Evolutionary conservation across 2,329 filamentous ascomycete species (phyloP).

Genomic region (Verticillium klebahnii): DNA sequence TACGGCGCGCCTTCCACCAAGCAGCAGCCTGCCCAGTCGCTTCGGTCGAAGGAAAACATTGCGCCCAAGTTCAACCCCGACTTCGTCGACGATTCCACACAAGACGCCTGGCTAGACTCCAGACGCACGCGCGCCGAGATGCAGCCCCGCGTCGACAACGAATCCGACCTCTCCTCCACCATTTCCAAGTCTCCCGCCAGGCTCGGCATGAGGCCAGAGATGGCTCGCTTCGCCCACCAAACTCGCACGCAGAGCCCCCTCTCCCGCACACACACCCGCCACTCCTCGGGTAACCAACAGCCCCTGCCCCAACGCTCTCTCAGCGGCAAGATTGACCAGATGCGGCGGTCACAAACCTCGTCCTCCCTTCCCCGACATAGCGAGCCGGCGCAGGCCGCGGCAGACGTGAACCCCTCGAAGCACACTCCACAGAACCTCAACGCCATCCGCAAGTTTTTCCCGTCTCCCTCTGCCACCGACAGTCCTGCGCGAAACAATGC

Average conservation of each 20-base stretch:
- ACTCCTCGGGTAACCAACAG: slow-evolving; percentile 16
- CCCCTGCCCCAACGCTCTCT: not conserved
- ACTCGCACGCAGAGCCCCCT: slow-evolving; percentile 32
- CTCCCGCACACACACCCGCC: slow-evolving; percentile 27
- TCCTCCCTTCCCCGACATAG: slow-evolving; percentile 5
- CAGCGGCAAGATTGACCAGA: slow-evolving; percentile 15
- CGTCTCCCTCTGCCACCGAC: slow-evolving; percentile 27
- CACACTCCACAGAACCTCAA: slow-evolving; percentile 12
- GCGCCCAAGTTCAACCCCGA: slow-evolving; percentile 19
- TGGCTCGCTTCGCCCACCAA: slow-evolving; percentile 20
- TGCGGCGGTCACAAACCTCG: slow-evolving; percentile 29
- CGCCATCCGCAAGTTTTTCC: slow-evolving; percentile 11
- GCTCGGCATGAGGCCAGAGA: slow-evolving; percentile 14
- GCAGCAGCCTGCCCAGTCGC: slow-evolving; percentile 8
- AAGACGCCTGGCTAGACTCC: slow-evolving; percentile 33
- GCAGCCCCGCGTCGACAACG: slow-evolving; percentile 50
- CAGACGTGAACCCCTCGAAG: slow-evolving; percentile 2
- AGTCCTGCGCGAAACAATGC: slow-evolving; percentile 31
- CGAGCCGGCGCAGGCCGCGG: not conserved
- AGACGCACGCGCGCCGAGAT: slow-evolving; percentile 42
- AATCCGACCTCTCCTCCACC: slow-evolving; percentile 43
- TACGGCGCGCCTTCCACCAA: slow-evolving; percentile 33
- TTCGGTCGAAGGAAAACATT: slow-evolving; percentile 35
- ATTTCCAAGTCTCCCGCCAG: slow-evolving; percentile 33
- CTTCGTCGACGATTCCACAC: slow-evolving; percentile 36